Evolutionary conservation across 164 flowering plant species (phyloP).

Genomic region (Magnolia officinalis): DNA sequence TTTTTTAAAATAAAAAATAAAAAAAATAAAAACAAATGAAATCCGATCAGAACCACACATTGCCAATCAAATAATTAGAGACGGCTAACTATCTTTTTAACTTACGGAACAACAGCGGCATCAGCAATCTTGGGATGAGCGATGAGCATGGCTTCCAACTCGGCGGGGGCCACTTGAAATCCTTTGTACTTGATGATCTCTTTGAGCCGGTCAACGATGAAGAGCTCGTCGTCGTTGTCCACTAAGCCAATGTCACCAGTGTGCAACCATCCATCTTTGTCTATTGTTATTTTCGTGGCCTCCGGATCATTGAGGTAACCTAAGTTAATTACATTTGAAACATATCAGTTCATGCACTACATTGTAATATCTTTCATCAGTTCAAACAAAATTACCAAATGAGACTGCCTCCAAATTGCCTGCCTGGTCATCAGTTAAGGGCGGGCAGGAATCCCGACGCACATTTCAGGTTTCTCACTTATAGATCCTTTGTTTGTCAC

Average conservation of each 20-base stretch:
- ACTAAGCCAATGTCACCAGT: conserved; percentile 88
- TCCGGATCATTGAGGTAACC: conserved; percentile 84
- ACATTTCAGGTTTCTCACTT: too few relatives aligned
- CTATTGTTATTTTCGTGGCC: conserved; percentile 74
- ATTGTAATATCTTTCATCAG: too few relatives aligned
- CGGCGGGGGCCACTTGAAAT: conserved; percentile 95
- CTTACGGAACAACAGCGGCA: conserved; percentile 94
- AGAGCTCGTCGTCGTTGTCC: conserved; percentile 85
- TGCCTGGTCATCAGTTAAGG: too few relatives aligned
- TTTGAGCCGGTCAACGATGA: conserved; percentile 85
- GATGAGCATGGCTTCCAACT: conserved; percentile 79
- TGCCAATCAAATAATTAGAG: neutral
- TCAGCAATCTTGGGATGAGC: conserved; percentile 64
- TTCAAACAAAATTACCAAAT: too few relatives aligned
- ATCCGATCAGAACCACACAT: neutral
- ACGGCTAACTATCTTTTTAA: neutral
- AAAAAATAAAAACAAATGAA: neutral
- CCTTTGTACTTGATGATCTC: conserved; percentile 94
- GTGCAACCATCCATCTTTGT: conserved; percentile 87
- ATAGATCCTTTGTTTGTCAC: too few relatives aligned
- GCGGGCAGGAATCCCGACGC: too few relatives aligned
- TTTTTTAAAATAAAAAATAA: too few relatives aligned
- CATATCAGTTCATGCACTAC: too few relatives aligned
- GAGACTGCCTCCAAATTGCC: too few relatives aligned
- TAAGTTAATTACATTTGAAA: conserved; percentile 13